A percentile compares a stretch with the other conserved stretches of the same genome.
Evolutionary conservation across 2,329 filamentous ascomycete genomes (phyloP).

Genomic region (Neoscytalidium dimidiatum): DNA sequence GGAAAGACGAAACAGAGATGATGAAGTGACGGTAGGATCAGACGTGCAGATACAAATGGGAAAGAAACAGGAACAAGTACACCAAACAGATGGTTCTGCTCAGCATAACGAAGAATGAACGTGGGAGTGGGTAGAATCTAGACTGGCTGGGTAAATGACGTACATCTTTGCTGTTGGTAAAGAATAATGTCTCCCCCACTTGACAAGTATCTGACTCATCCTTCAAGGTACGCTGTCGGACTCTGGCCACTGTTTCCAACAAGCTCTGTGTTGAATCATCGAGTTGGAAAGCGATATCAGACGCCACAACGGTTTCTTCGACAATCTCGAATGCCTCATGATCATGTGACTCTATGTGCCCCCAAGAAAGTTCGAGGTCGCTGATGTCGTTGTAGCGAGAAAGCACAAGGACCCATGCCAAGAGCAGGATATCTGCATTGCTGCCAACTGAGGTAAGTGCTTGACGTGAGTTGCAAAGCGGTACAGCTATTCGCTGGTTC

Average conservation of each 20-base stretch:
- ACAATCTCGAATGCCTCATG: background rate
- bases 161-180: background rate
- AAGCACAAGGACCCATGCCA: slow-evolving; percentile 10
- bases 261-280: background rate
- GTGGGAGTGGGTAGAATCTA: too few relatives aligned
- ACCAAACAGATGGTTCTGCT: too few relatives aligned
- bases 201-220: background rate
- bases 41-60: too few relatives aligned
- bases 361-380: slow-evolving; percentile 6
- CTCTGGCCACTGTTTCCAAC: background rate
- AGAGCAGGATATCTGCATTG: background rate
- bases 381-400: background rate
- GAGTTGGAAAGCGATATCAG: background rate
- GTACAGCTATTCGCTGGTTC: background rate
- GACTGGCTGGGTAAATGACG: too few relatives aligned
- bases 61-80: too few relatives aligned
- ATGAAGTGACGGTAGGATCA: too few relatives aligned
- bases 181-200: background rate
- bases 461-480: background rate
- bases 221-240: background rate
- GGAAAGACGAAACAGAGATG: too few relatives aligned
- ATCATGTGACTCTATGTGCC: background rate
- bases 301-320: background rate
- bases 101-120: too few relatives aligned
- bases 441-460: background rate